These are phyloP conservation scores for Peniophora sp. DNA, from an alignment of 1,284 basidiomycete species.

Conservation along the genomic window DNA sequence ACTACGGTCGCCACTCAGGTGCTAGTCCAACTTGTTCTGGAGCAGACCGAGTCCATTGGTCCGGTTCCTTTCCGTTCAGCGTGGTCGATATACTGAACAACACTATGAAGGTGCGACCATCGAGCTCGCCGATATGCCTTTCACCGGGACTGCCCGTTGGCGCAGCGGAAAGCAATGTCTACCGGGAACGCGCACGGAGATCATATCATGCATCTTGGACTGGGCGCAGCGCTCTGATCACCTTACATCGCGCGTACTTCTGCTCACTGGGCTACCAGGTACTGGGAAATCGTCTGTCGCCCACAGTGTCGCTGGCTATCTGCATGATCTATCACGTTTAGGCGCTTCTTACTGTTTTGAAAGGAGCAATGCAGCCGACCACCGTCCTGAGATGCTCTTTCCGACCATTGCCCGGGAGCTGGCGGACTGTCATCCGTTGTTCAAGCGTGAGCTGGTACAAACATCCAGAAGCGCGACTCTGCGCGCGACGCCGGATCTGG, in stretches of 20 bases:
- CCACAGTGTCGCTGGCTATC: conserved; percentile 6
- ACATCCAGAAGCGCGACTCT: background rate
- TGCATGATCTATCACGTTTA: conserved; percentile 2
- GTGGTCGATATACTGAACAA: too few relatives aligned
- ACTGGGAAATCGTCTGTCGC: conserved; percentile 14
- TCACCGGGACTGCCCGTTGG: conserved; percentile 11
- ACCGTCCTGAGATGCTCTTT: background rate
- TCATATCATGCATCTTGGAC: conserved; percentile 5
- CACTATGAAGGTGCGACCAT: conserved; percentile 7
- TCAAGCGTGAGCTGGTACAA: background rate
- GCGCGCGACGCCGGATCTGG: conserved; percentile 4
- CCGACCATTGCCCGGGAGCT: background rate
- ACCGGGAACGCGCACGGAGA: conserved; percentile 9
- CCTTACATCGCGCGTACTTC: conserved; percentile 1
- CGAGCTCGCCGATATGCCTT: conserved; percentile 10
- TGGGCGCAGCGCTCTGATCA: conserved; percentile 3
- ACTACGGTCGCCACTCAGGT: too few relatives aligned
- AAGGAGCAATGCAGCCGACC: conserved; percentile 1
- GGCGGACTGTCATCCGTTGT: background rate
- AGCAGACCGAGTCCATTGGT: too few relatives aligned
- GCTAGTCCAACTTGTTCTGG: too few relatives aligned
- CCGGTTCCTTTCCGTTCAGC: too few relatives aligned
- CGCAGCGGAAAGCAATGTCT: conserved; percentile 6
- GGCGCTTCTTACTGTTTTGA: conserved; percentile 13
- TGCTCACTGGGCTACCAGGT: conserved; percentile 9